phyloP scores from a whole-genome alignment of 225 moss, liverwort and hornwort species.

The Thuidium tamariscinum region DNA sequence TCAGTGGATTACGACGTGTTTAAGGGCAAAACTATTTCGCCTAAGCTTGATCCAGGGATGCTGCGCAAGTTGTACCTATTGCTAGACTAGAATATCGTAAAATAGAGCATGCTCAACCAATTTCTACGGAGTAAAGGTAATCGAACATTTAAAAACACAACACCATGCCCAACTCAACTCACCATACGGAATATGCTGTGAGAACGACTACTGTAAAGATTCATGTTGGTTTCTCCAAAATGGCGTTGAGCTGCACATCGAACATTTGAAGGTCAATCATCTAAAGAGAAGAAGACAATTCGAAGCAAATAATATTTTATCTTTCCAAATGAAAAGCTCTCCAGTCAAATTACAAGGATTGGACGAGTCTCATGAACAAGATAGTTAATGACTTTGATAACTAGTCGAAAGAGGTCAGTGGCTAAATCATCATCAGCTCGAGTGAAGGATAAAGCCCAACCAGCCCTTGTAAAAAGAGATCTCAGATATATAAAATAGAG shows the following conservation, averaged over 20 bases:
- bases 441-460: not conserved
- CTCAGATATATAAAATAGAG: not conserved
- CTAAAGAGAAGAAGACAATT: not conserved
- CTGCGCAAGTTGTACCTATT: not conserved
- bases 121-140: not conserved
- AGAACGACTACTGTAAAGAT: constrained; percentile 86
- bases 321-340: not conserved
- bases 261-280: not conserved
- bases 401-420: not conserved
- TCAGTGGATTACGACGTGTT: not conserved
- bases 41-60: not conserved
- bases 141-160: not conserved
- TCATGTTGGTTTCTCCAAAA: constrained; percentile 99
- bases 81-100: not conserved
- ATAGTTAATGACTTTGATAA: not conserved
- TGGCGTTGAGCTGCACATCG: constrained; percentile 62
- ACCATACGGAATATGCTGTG: constrained; percentile 97
- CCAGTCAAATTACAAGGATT: not conserved
- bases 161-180: not conserved
- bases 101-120: not conserved
- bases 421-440: not conserved
- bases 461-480: not conserved
- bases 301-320: not conserved
- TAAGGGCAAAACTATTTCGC: not conserved
- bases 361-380: not conserved